phyloP scores from a whole-genome alignment of 208 protist species.

The Wallacemonas sp. region DNA sequence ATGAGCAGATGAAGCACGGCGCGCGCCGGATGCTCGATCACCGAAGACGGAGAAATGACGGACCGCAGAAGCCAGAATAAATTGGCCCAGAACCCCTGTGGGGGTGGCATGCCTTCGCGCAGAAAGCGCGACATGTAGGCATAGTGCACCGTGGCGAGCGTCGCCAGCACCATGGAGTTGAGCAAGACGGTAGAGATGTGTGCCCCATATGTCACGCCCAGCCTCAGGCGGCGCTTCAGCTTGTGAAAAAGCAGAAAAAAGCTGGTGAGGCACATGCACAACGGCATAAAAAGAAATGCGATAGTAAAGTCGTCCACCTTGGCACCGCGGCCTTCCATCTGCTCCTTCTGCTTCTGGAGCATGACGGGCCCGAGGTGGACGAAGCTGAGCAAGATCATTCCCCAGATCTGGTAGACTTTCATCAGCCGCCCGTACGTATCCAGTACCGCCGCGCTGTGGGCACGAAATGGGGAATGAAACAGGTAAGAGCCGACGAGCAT shows the following conservation, averaged over 20 bases:
- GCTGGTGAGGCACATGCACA: constrained; percentile 39
- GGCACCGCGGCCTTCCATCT: not conserved
- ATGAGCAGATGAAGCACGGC: constrained; percentile 29
- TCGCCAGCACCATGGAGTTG: constrained; percentile 70
- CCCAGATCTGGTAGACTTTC: constrained; percentile 70
- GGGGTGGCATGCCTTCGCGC: not conserved
- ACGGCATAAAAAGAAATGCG: constrained; percentile 60
- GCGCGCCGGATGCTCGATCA: constrained; percentile 16
- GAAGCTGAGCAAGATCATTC: constrained; percentile 37
- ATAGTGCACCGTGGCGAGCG: constrained; percentile 63
- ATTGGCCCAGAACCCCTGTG: not conserved
- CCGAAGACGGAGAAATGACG: constrained; percentile 8
- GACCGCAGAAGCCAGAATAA: not conserved
- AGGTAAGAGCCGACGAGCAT: constrained; percentile 56
- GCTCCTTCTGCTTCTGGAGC: constrained; percentile 21
- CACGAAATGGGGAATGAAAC: constrained; percentile 77
- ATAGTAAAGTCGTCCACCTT: constrained; percentile 12
- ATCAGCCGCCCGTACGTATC: constrained; percentile 66
- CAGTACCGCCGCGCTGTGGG: constrained; percentile 28
- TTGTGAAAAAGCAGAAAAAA: constrained; percentile 65
- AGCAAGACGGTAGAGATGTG: constrained; percentile 39
- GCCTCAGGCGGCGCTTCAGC: constrained; percentile 53
- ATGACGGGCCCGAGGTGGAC: constrained; percentile 61
- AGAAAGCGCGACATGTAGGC: constrained; percentile 25
- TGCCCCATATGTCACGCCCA: constrained; percentile 68